A percentile compares a stretch with the other conserved stretches of the same genome.
Conservation (phyloP, 164 flowering plant genomes). For the Berberis thunbergii region DNA sequence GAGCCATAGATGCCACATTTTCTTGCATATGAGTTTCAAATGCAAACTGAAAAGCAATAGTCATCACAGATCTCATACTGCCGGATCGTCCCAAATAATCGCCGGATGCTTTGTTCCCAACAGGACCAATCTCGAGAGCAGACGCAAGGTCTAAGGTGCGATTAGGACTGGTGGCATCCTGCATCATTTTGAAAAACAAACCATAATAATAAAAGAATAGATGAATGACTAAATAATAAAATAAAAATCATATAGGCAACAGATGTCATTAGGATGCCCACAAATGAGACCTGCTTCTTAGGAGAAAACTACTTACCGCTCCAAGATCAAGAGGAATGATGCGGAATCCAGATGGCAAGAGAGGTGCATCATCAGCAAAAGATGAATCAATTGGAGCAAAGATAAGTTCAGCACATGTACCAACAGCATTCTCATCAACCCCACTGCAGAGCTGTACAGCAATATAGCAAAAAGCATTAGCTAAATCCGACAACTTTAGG, state of each 20-base stretch:
- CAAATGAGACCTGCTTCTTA: neutral
- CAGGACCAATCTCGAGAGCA: constrained; percentile 76
- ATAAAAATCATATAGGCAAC: neutral
- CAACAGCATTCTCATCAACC: constrained; percentile 90
- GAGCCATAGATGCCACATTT: constrained; percentile 91
- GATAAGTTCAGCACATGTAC: constrained; percentile 85
- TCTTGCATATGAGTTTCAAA: constrained; percentile 90
- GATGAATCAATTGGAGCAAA: constrained; percentile 97
- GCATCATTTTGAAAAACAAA: constrained; percentile 6
- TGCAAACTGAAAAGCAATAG: constrained; percentile 95
- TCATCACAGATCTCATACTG: constrained; percentile 80
- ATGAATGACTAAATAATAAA: neutral
- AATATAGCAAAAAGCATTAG: neutral
- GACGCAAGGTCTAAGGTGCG: constrained; percentile 97
- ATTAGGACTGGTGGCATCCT: constrained; percentile 90
- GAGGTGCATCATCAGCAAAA: constrained; percentile 96
- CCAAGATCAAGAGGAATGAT: constrained; percentile 82
- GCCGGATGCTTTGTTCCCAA: constrained; percentile 49
- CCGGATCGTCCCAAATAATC: constrained; percentile 36
- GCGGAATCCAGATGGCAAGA: constrained; percentile 95
- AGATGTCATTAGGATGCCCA: too few relatives aligned
- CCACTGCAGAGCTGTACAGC: constrained; percentile 73
- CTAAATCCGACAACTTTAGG: too few relatives aligned
- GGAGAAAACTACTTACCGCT: constrained; percentile 30
- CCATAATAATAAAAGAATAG: neutral